These are phyloP conservation scores for Cercospora sojina DNA, from an alignment of 2,329 filamentous ascomycete species.

Conservation along the genomic window DNA sequence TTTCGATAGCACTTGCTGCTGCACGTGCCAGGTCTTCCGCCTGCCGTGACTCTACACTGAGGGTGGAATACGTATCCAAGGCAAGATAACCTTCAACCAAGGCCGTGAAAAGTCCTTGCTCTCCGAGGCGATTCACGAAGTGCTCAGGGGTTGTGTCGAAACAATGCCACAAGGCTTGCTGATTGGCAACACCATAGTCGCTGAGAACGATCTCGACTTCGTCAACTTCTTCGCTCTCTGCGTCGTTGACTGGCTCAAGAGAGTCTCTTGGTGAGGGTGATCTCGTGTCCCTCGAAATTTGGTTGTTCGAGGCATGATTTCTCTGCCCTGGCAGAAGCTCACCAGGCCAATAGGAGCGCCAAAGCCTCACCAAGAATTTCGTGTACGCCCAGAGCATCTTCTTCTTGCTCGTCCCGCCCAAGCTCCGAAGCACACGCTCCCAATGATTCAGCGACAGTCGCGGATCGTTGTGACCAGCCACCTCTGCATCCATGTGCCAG, in stretches of 20 bases:
- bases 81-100: background rate
- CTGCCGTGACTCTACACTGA: background rate
- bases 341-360: background rate
- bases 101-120: background rate
- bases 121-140: background rate
- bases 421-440: background rate
- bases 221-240: no score
- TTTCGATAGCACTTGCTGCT: background rate
- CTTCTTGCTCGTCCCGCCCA: background rate
- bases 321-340: background rate
- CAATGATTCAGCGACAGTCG: background rate
- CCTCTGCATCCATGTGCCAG: background rate
- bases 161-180: no score
- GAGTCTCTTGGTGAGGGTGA: background rate
- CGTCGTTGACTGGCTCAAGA: no score
- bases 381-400: background rate
- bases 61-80: background rate
- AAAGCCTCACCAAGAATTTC: background rate
- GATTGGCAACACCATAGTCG: no score
- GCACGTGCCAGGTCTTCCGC: background rate
- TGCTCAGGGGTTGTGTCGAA: no score
- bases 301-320: background rate
- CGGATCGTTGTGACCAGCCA: background rate
- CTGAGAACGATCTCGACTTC: no score
- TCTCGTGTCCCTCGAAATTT: background rate